These are phyloP conservation scores for Naganishia randhawae DNA, from an alignment of 768 basidiomycete species.

Conservation along the genomic window DNA sequence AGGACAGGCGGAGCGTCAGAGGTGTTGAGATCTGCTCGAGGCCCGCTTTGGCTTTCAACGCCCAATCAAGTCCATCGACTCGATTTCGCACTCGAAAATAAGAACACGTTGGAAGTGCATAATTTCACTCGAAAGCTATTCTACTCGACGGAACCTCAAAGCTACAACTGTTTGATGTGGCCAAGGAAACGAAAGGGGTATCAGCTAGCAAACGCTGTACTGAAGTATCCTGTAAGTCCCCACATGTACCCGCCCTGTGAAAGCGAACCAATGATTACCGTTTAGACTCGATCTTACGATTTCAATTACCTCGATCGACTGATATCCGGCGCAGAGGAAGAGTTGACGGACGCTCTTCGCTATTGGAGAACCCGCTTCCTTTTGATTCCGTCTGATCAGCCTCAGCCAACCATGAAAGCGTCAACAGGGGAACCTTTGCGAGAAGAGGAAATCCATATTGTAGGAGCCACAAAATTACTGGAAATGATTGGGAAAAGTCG, in stretches of 20 bases:
- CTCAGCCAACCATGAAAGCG: slow-evolving; percentile 52
- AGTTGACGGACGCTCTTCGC: slow-evolving; percentile 65
- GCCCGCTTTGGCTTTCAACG: slow-evolving; percentile 87
- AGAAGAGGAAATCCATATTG: slow-evolving; percentile 79
- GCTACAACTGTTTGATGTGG: slow-evolving; percentile 90
- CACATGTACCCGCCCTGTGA: slow-evolving; percentile 39
- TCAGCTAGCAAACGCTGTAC: slow-evolving; percentile 69
- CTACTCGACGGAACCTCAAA: slow-evolving; percentile 58
- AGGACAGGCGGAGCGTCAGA: slow-evolving; percentile 51
- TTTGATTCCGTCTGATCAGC: slow-evolving; percentile 77
- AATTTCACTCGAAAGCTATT: slow-evolving; percentile 68
- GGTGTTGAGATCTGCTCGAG: slow-evolving; percentile 50
- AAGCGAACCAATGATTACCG: slow-evolving; percentile 55
- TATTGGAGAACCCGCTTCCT: slow-evolving; percentile 95
- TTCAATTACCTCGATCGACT: slow-evolving; percentile 50
- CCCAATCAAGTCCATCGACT: slow-evolving; percentile 92
- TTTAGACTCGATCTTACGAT: slow-evolving; percentile 30
- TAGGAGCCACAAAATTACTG: slow-evolving; percentile 86
- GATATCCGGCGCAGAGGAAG: slow-evolving; percentile 45
- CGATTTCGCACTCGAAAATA: slow-evolving; percentile 70
- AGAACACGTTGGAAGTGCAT: slow-evolving; percentile 73
- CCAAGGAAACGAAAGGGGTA: slow-evolving; percentile 84
- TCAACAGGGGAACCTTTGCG: slow-evolving; percentile 69
- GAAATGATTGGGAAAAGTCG: slow-evolving; percentile 80
- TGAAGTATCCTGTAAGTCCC: slow-evolving; percentile 62